Base-by-base conservation (phyloP, 371 early-diverging fungal genomes). In the Globomyces sp. region DNA sequence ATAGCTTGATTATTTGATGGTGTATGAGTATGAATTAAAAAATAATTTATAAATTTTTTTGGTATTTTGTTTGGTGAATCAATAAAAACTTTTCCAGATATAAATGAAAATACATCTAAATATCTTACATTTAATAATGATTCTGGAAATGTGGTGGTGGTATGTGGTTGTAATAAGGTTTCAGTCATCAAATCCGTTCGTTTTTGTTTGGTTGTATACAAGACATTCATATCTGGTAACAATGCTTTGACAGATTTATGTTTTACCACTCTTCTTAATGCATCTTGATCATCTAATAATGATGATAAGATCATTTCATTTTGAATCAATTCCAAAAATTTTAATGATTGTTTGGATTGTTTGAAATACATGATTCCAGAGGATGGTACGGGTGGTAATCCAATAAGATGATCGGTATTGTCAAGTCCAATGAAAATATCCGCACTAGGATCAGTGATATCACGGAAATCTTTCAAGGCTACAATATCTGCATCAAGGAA, bases 401-500 rank as follows among this genome's bases (percentile, higher is more conserved):
- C 37, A 11, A 4, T 24, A n/a, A 51, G 6, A 10, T 49, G 40
- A 40, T 59, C 39, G 9, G 5, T 36, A 24, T 69, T 50, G 47
- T 46, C 70, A 8, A 66, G 9, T 10, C 43, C 65, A 6, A 69
- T 46, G 24, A 9, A 55, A 4, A 69, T 41, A 49, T 69, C 66
- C 6, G 51, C 52, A 40, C 2, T 4, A 43, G 10, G 50, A 43
- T 66, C 67, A 2, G n/a, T 48, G 1, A 59, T 42, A 3, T 10
- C 34, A 42, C 69, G 36, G 44, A 69, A 69, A 13, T 69, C 70
- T 44, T 48, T 44, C 45, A 70, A 44, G 10, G 48, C 64, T 5
- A 70, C 50, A 37, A 53, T 55, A 58, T 70, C 70, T 4, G 66
- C 66, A 59, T 70, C 70, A 11, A 70, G 5, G 48, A 13, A 63